Base-by-base conservation (phyloP, 805 yeast species). In the Zygosaccharomyces gambellarensis region DNA sequence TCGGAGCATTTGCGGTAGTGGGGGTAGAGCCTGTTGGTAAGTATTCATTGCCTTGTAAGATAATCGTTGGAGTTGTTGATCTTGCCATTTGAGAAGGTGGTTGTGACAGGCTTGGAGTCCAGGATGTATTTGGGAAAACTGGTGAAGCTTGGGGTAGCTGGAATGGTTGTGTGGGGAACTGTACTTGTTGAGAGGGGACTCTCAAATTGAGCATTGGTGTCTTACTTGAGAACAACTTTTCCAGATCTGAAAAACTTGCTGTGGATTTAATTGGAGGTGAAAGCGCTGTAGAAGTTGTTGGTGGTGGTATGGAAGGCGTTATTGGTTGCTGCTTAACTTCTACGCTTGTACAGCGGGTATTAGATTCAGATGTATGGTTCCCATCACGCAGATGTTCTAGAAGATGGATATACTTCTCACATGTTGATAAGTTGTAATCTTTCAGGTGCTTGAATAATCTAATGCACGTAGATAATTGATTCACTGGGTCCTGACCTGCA, bases 221-320 rank as follows among this genome's bases (percentile, higher is more conserved):
- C 14, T 21, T 42, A 22, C 43, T 53, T 5, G 58, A 49, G 22
- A 59, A 40, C 19, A 54, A 29, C 22, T 50, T 55, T 30, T 57
- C 49, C 30, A 62, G 43, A 41, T 62, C 64, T 4, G 58, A 46
- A 43, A 60, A 57, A 40, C 64, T 62, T 14, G 51, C 46, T 1
- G 55, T 39, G 3, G 51, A 34, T 27, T 45, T 42, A 41, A 56
- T 48, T 11, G 46, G 32, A 11, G 46, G 46, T 5, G 46, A 43
- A 12, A 27, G 31, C 4, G 23, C 46, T 5, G 22, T 42, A 4
- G 45, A 30, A 8, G 10, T 19, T 8, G 36, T 22, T 21, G 45
- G 45, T 12, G 36, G 45, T 5, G 27, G 28, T 8, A 12, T 17
- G 6, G 25, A n/a, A 11, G 36, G 38, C 14, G 38, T 9, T 4